Base-by-base conservation (phyloP, 176 grass and related monocot species). In the Eragrostis curvula region DNA sequence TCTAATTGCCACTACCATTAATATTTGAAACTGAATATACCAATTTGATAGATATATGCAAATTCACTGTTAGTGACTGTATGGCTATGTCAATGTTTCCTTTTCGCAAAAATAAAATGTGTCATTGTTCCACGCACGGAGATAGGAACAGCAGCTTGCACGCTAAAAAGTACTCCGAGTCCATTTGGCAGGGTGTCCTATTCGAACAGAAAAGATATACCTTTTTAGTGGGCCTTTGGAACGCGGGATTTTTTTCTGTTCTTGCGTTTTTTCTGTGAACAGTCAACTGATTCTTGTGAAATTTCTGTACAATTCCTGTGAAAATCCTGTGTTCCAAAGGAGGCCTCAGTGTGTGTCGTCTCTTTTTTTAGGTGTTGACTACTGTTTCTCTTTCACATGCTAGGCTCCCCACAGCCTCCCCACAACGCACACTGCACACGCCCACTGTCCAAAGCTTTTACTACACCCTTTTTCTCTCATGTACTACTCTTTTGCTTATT, bases 371-470 rank as follows among this genome's bases (percentile, higher is more conserved):
- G 27, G 9, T 85, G 66, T 72, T 81, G 17, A 72, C 30, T 55
- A 29, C 18, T 81, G 20, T 80, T 5, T 67, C 46, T n/a, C n/a
- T 56, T 71, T 27, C 27, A 12, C 48, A 23, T n/a, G n/a, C n/a
- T n/a, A 59, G 15, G 69, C 23, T 78, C 25, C n/a, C n/a, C n/a
- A n/a, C n/a, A n/a, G n/a, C n/a, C n/a, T 15, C 46, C 48, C 48
- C 47, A 27, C 5, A 39, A 55, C n/a, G 7, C 68, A 18, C 75
- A 44, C 21, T 66, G n/a, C 74, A 66, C 63, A 15, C 29, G 8
- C 67, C 32, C 57, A 50, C 48, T 59, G 13, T 21, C 83, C 28
- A 72, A 59, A 78, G 24, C 7, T 28, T 65, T 81, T 77, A 53
- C 78, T 46, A 71, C 40, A 72, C 25, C n/a, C 9, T 14, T 5